Evolutionary conservation across 345 rosid species (phyloP), one percentile per base, ranked within the genome.

Genomic region (Ailanthus altissimus): DNA sequence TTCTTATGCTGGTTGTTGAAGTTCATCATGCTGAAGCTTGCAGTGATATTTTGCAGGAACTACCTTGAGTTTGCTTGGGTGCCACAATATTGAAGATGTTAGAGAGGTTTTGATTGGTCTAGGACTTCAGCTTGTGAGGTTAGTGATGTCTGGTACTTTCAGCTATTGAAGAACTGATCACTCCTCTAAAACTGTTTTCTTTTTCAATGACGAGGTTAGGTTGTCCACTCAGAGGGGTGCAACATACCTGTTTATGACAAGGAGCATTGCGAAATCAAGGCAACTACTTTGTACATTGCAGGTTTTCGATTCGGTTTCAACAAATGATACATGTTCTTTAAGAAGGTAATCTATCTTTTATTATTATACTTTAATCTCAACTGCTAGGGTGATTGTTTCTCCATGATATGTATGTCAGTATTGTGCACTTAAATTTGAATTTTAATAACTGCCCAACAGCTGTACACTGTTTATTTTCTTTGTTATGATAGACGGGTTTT

Each of bases 111-210:
- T 86, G 58, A 83, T 92, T 53, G 96, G 99, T 80, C 74, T 96
- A 60, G 93, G 97, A 79, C 94, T 93, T 85, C 99, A 91, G 84
- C 81, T 91, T 81, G 80, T 91, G 80, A 93, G 99, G 99, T 96
- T 75, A 79, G 94, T 83, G 57, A 65, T 60, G 83, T 78, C 56
- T 76, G 73, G 36, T 71, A 70, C 73, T 67, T 6, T 47, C 53
- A 38, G 74, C 47, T 53, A 62, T 73, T 61, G 28, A 73, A 76
- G 70, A 72, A 56, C 18, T 75, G 40, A 40, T 56, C 36, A 20
- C 69, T 45, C 67, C 64, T 85, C 82, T 83, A 45, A 78, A 79
- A 77, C 53, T 60, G 5, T 40, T 18, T 46, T 60, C 67, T 58
- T 78, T 11, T 38, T 28, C 45, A 6, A 5, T 76, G 23, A 3